phyloP scores from a whole-genome alignment of 169 alveolate species.

The Cryptosporidium viatorum region DNA sequence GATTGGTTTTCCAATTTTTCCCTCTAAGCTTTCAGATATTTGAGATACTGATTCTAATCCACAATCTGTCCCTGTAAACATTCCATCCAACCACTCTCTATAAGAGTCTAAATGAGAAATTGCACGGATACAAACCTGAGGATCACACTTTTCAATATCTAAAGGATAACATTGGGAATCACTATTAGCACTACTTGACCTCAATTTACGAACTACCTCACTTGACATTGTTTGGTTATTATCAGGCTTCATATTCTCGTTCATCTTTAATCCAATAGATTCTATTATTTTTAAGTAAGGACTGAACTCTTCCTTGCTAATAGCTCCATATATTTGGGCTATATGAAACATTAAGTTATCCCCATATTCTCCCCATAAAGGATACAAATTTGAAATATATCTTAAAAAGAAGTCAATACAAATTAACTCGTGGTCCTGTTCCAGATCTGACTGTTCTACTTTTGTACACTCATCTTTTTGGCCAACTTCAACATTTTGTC shows the following conservation, averaged over 20 bases:
- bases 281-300: constrained; percentile 50
- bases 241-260: not conserved
- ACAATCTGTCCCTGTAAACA: constrained; percentile 8
- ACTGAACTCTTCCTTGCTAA: constrained; percentile 21
- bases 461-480: not conserved
- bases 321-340: constrained; percentile 57
- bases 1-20: constrained; percentile 6
- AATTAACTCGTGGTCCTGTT: constrained; percentile 25
- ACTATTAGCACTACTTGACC: not conserved
- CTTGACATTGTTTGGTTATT: not conserved
- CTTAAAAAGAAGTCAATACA: constrained; percentile 65
- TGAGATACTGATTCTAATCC: constrained; percentile 22
- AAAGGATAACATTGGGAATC: constrained; percentile 21
- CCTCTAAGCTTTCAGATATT: constrained; percentile 7
- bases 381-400: constrained; percentile 58
- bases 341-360: constrained; percentile 70
- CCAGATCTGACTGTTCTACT: not conserved
- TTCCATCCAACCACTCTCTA: constrained; percentile 72
- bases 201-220: not conserved
- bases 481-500: not conserved
- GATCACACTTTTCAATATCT: constrained; percentile 46
- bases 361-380: constrained; percentile 73
- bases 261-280: constrained; percentile 18
- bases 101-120: constrained; percentile 57
- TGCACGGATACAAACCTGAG: constrained; percentile 51